Evolutionary conservation across 805 yeast species (phyloP).

Genomic region (Yarrowia alimentaria): DNA sequence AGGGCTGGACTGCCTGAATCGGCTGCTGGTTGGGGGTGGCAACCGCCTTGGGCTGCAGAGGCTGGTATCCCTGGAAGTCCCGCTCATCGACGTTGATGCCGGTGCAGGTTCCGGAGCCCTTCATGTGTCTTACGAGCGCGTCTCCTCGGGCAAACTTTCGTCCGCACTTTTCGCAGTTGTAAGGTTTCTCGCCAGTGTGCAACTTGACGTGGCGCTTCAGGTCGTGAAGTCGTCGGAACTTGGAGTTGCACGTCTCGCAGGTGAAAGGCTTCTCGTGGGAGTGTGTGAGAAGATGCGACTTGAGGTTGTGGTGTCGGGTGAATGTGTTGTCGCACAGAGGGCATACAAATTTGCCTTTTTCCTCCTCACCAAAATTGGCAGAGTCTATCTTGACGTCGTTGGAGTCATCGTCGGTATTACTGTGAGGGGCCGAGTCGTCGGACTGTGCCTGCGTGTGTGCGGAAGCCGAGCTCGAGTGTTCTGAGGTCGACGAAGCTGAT

Average conservation of each 20-base stretch:
- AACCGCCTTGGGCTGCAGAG: conserved; percentile 8
- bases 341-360: conserved; percentile 46
- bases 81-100: conserved; percentile 18
- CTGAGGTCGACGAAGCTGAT: neutral
- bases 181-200: conserved; percentile 76
- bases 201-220: conserved; percentile 70
- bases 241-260: conserved; percentile 59
- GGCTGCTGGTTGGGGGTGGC: conserved; percentile 1
- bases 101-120: conserved; percentile 44
- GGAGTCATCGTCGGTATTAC: neutral
- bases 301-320: conserved; percentile 71
- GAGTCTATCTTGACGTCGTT: neutral
- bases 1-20: neutral
- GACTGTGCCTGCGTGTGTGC: neutral
- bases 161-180: conserved; percentile 57
- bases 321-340: conserved; percentile 61
- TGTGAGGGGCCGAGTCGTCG: neutral
- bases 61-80: conserved; percentile 23
- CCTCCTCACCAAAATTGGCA: conserved; percentile 34
- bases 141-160: conserved; percentile 71
- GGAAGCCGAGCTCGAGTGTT: neutral
- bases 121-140: conserved; percentile 67
- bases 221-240: conserved; percentile 72
- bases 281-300: conserved; percentile 69
- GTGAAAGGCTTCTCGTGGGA: conserved; percentile 60